phyloP scores from a whole-genome alignment of 2,329 filamentous ascomycete genomes.

The Pestalotiopsis sp. region DNA sequence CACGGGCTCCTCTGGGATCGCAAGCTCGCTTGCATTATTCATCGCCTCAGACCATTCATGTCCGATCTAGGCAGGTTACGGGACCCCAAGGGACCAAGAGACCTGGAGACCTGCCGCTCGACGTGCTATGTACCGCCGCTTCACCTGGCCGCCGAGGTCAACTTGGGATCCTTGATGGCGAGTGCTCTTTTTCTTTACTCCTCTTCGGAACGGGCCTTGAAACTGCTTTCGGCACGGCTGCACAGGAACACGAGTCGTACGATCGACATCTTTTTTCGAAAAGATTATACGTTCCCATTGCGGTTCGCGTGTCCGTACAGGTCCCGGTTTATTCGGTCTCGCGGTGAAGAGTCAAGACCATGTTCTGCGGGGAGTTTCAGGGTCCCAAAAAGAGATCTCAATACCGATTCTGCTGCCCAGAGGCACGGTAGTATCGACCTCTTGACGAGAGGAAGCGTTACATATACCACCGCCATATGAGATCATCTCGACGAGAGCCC shows the following conservation, averaged over 20 bases:
- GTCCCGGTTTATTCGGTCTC: neutral
- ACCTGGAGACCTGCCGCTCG: neutral
- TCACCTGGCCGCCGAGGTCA: neutral
- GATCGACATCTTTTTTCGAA: neutral
- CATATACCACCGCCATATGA: neutral
- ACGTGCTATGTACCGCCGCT: neutral
- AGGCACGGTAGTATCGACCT: neutral
- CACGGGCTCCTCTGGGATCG: conserved; percentile 6
- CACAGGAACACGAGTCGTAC: neutral
- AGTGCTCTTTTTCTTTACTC: neutral
- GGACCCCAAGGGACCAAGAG: neutral
- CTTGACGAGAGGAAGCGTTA: neutral
- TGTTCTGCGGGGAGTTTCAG: neutral
- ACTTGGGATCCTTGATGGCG: neutral
- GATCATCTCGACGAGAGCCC: neutral
- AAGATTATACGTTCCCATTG: neutral
- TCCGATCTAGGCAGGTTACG: conserved; percentile 8
- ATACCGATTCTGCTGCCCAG: neutral
- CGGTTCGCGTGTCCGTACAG: neutral
- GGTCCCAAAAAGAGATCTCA: neutral
- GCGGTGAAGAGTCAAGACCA: neutral
- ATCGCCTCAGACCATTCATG: neutral
- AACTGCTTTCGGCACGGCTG: neutral
- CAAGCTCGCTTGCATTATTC: conserved; percentile 10
- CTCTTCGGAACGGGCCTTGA: neutral